phyloP scores from a whole-genome alignment of 139 green algal species.

The Volvox africanus region DNA sequence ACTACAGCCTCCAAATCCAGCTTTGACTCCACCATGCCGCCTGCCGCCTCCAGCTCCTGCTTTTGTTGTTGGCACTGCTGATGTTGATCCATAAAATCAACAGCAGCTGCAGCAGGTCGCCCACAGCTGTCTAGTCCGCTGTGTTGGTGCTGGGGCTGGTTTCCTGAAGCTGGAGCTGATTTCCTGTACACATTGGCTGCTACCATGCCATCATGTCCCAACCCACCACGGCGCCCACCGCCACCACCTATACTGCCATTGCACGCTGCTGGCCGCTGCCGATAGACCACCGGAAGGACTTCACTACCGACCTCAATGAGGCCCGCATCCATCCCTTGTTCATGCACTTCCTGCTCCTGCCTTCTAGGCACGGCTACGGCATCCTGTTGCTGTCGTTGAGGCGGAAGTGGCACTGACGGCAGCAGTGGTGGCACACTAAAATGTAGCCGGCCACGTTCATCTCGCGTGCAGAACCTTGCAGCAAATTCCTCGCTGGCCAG shows the following conservation, averaged over 20 bases:
- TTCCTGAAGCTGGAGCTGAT: not conserved
- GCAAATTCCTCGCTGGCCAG: conserved; percentile 32
- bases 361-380: not conserved
- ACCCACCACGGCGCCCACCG: not conserved
- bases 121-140: too few species aligned
- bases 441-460: conserved; percentile 16
- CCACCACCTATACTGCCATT: not conserved
- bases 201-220: not conserved
- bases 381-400: not conserved
- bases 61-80: not conserved
- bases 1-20: not conserved
- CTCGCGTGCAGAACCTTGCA: not conserved
- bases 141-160: not conserved
- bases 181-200: not conserved
- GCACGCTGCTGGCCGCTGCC: not conserved
- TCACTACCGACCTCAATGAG: not conserved
- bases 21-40: not conserved
- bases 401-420: not conserved
- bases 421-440: conserved; percentile 10
- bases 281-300: not conserved
- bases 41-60: not conserved
- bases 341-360: not conserved
- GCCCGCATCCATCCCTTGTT: not conserved
- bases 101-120: too few species aligned
- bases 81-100: not conserved